These are phyloP conservation scores for Gossypium mustelinum DNA, from an alignment of 345 rosid genomes.

Conservation along the genomic window DNA sequence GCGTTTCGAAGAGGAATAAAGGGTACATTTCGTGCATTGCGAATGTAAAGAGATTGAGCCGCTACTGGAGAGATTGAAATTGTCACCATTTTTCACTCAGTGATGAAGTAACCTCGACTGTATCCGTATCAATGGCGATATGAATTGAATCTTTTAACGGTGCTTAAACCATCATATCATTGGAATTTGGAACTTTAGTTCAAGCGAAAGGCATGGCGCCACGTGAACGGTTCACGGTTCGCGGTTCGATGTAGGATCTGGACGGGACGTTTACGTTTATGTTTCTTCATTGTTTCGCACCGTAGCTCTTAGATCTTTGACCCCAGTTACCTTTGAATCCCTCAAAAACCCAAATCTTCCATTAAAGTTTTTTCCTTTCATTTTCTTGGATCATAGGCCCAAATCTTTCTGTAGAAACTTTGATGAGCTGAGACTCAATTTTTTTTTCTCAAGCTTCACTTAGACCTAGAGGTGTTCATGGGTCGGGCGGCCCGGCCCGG, in stretches of 20 bases:
- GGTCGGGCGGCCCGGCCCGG: too few species aligned
- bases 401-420: too few species aligned
- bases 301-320: neutral
- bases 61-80: conserved; percentile 33
- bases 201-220: conserved; percentile 7
- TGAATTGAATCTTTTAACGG: neutral
- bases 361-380: too few species aligned
- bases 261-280: neutral
- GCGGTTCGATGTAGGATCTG: neutral
- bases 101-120: neutral
- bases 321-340: neutral
- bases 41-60: conserved; percentile 25
- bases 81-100: conserved; percentile 24
- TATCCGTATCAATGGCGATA: neutral
- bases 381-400: too few species aligned
- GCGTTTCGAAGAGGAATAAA: conserved; percentile 19
- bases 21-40: conserved; percentile 7
- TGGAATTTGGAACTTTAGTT: neutral
- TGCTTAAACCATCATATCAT: neutral
- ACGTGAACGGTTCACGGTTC: conserved; percentile 10
- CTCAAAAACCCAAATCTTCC: neutral
- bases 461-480: too few species aligned
- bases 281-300: neutral
- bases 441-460: too few species aligned
- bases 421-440: too few species aligned